Conservation (phyloP, 305 asterid genomes). For the Fraxinus nigra region DNA sequence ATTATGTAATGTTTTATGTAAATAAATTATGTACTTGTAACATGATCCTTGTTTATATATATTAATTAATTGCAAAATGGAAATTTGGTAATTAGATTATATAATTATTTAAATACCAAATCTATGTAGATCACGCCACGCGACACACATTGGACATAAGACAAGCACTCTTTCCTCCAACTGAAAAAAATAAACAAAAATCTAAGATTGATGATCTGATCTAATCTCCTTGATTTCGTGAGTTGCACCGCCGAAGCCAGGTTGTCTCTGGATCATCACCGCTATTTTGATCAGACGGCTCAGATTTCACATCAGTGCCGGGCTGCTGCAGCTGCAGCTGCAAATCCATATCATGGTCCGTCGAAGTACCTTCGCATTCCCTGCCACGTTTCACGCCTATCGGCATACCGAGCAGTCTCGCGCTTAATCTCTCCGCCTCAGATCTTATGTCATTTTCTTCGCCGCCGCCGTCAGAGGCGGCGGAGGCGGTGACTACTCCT, state of each 20-base stretch:
- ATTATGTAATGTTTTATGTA: no score
- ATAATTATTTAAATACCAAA: no score
- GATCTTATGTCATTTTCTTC: neutral
- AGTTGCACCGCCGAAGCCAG: conserved; percentile 21
- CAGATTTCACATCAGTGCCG: conserved; percentile 26
- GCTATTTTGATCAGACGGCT: conserved; percentile 24
- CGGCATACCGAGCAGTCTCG: conserved; percentile 34
- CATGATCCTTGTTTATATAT: no score
- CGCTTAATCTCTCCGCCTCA: conserved; percentile 16
- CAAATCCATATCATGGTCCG: conserved; percentile 22
- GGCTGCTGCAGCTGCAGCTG: conserved; percentile 31
- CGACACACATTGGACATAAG: neutral
- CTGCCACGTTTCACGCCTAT: conserved; percentile 38
- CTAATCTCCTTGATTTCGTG: conserved; percentile 17
- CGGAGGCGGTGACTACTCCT: neutral
- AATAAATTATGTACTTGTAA: no score
- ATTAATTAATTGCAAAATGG: no score
- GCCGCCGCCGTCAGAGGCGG: neutral
- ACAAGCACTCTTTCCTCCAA: neutral
- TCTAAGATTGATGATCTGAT: no score
- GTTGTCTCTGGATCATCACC: conserved; percentile 19
- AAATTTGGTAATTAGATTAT: no score
- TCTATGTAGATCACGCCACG: neutral
- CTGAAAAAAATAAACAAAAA: neutral
- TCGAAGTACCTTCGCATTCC: conserved; percentile 13